phyloP scores from a whole-genome alignment of 352 stramenopile species.

The Pythium sukuiense region DNA sequence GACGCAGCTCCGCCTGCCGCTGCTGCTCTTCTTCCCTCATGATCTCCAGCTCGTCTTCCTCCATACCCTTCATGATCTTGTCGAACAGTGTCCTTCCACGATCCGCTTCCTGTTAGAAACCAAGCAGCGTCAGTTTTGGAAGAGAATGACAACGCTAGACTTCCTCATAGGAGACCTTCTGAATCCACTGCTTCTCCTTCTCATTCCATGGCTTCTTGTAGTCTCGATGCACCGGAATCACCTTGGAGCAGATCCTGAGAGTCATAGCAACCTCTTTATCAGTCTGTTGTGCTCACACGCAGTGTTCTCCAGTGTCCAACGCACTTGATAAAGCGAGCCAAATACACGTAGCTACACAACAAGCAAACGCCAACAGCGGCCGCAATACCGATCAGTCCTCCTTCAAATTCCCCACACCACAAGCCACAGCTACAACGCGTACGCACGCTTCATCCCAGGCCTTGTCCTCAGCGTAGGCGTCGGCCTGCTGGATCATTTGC shows the following conservation, averaged over 20 bases:
- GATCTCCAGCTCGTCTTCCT: conserved; percentile 59
- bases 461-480: conserved; percentile 60
- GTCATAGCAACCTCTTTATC: neutral
- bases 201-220: conserved; percentile 52
- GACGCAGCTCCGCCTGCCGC: conserved; percentile 18
- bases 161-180: conserved; percentile 33
- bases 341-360: conserved; percentile 66
- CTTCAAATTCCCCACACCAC: neutral
- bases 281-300: neutral
- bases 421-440: neutral
- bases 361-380: neutral
- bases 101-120: conserved; percentile 51
- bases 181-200: conserved; percentile 72
- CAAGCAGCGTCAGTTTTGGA: neutral
- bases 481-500: conserved; percentile 74
- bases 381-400: neutral
- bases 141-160: neutral
- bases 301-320: neutral
- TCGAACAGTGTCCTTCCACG: conserved; percentile 68
- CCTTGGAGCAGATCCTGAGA: conserved; percentile 65
- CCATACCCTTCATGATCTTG: conserved; percentile 78
- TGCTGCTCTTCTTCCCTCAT: conserved; percentile 50
- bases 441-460: conserved; percentile 76
- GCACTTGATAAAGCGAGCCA: conserved; percentile 84
- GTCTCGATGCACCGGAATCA: conserved; percentile 62